phyloP scores from a whole-genome alignment of 805 yeast species.

The Zygotorulaspora danielsina region DNA sequence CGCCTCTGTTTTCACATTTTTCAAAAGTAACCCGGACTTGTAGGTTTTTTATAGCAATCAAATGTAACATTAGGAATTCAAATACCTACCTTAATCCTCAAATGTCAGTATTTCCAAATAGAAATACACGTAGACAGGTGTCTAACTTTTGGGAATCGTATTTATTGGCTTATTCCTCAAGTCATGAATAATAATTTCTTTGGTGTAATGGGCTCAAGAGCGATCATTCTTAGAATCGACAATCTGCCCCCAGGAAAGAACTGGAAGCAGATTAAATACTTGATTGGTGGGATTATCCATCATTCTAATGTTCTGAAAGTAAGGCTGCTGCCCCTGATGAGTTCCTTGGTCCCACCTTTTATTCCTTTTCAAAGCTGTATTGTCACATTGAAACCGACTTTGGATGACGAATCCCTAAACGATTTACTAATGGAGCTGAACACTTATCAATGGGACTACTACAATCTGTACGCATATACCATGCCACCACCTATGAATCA shows the following conservation, averaged over 20 bases:
- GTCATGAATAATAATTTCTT: background rate
- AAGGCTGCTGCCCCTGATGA: conserved; percentile 31
- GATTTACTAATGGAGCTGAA: conserved; percentile 28
- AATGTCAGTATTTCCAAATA: background rate
- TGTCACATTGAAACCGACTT: conserved; percentile 22
- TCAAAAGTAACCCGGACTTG: conserved; percentile 1
- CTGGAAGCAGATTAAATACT: conserved; percentile 34
- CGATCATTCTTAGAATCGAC: conserved; percentile 25
- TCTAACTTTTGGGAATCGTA: too few species aligned
- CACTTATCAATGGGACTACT: conserved; percentile 33
- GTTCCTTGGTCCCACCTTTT: conserved; percentile 34
- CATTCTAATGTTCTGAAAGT: conserved; percentile 31
- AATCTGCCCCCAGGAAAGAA: conserved; percentile 35
- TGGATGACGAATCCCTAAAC: conserved; percentile 22
- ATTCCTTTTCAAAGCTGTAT: conserved; percentile 33
- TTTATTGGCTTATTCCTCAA: too few species aligned
- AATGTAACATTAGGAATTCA: background rate
- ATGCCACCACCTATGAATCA: conserved; percentile 17
- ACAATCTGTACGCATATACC: conserved; percentile 28
- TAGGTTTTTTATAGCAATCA: conserved; percentile 1
- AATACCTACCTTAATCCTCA: background rate
- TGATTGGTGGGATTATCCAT: conserved; percentile 34
- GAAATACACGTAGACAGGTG: too few species aligned
- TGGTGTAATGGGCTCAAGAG: background rate
- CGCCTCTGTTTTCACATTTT: background rate